Percentiles rank a stretch among this genome's conserved stretches.
phyloP scores from a whole-genome alignment of 495 filamentous ascomycete species.

The Penicillium canariense region DNA sequence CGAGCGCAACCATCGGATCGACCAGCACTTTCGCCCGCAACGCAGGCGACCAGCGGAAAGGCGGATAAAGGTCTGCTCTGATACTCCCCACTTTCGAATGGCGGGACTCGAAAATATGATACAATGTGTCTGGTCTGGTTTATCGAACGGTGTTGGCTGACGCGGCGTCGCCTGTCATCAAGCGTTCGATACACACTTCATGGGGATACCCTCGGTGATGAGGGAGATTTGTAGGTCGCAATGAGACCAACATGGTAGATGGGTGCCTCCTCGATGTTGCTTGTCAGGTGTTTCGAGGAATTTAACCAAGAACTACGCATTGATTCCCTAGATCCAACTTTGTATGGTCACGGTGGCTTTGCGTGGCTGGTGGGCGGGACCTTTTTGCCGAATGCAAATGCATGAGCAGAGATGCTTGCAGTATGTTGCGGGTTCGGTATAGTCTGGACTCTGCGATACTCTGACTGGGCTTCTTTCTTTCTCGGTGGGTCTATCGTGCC shows the following conservation, averaged over 20 bases:
- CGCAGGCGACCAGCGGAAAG: slow-evolving; percentile 28
- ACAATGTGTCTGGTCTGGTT: slow-evolving; percentile 8
- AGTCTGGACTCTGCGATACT: neutral
- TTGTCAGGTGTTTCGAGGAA: neutral
- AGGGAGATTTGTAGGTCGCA: slow-evolving; percentile 3
- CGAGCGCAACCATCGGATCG: slow-evolving; percentile 42
- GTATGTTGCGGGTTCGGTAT: neutral
- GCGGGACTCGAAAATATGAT: slow-evolving; percentile 2
- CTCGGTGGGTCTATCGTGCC: neutral
- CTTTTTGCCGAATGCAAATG: neutral
- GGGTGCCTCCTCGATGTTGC: neutral
- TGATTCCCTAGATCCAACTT: neutral
- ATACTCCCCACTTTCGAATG: neutral
- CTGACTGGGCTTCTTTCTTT: neutral
- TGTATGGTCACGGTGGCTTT: slow-evolving; percentile 1
- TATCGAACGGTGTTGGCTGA: slow-evolving; percentile 4
- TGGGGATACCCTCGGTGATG: slow-evolving; percentile 22
- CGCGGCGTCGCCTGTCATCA: neutral
- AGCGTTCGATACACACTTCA: slow-evolving; percentile 11
- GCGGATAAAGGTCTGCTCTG: slow-evolving; percentile 18
- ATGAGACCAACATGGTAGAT: neutral
- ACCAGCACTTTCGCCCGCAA: slow-evolving; percentile 35
- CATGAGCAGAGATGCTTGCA: slow-evolving; percentile 1
- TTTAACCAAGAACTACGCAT: neutral
- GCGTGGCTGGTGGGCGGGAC: neutral